Percentiles rank a stretch among this genome's conserved stretches.
Conservation (phyloP, 768 basidiomycete genomes). For the Nidularia sp. region DNA sequence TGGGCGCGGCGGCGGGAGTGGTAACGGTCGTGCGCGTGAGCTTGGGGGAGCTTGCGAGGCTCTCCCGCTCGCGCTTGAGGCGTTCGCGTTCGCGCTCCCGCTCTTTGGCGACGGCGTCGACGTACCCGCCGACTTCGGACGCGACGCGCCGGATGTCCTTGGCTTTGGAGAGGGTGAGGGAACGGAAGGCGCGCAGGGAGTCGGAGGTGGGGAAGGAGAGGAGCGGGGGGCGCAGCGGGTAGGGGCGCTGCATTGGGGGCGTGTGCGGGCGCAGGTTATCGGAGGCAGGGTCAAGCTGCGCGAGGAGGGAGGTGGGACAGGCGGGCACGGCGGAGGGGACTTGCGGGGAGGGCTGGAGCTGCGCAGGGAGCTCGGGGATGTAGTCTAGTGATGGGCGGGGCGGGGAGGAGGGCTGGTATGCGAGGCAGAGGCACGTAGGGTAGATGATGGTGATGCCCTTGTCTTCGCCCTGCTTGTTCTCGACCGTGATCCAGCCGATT, state of each 20-base stretch:
- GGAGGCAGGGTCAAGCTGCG: background rate
- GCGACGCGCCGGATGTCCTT: slow-evolving; percentile 52
- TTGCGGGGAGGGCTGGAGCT: slow-evolving; percentile 51
- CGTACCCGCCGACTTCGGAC: slow-evolving; percentile 60
- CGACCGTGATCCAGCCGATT: slow-evolving; percentile 71
- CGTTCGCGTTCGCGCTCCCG: slow-evolving; percentile 76
- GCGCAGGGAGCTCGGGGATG: slow-evolving; percentile 62
- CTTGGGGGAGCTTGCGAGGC: slow-evolving; percentile 28
- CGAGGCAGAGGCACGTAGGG: slow-evolving; percentile 56
- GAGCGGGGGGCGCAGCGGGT: slow-evolving; percentile 17
- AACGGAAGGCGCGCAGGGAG: slow-evolving; percentile 38
- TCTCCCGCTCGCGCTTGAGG: slow-evolving; percentile 63
- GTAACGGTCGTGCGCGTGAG: slow-evolving; percentile 20
- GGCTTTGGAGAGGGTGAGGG: slow-evolving; percentile 47
- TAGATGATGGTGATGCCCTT: slow-evolving; percentile 76
- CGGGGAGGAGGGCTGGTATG: slow-evolving; percentile 31
- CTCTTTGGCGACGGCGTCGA: slow-evolving; percentile 73
- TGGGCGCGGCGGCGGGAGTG: slow-evolving; percentile 17
- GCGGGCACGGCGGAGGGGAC: slow-evolving; percentile 29
- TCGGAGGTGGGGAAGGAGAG: slow-evolving; percentile 22
- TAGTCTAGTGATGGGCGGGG: slow-evolving; percentile 39
- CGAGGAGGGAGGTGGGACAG: slow-evolving; percentile 4
- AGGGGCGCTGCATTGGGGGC: background rate
- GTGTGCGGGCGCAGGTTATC: slow-evolving; percentile 4
- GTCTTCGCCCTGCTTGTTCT: slow-evolving; percentile 78